Base-by-base conservation (phyloP, 345 rosid species). In the Dovyalis caffra region DNA sequence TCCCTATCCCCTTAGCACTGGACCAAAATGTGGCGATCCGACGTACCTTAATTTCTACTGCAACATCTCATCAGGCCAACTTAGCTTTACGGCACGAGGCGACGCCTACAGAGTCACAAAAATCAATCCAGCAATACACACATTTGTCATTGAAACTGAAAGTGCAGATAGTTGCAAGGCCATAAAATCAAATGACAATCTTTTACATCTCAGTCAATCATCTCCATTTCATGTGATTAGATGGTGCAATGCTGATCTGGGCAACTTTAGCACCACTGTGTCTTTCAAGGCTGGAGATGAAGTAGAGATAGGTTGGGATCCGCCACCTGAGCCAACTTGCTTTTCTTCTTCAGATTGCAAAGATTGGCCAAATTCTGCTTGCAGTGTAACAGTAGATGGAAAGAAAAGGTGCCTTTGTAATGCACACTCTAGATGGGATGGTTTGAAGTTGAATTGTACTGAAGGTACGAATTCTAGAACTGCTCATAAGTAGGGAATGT, bases 1-100 rank as follows among this genome's bases (percentile, higher is more conserved):
- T 60, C 91, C 93, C 1, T 88, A 91, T 80, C 93, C 93, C 5
- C 85, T 91, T 14, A 91, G 93, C 83, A 89, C 88, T 6, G 86
- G 86, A 68, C 69, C 81, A 16, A 82, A 79, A 33, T 91, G 93
- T 58, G 97, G 93, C 3, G 97, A 91, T 62, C 79, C 89, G 25
- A 73, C 21, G 73, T 88, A 91, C 77, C 69, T 77, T 33, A 87
- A 73, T 66, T 91, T 91, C 80, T 67, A 62, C 67, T 88, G 96
- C 83, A 84, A 88, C 76, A 66, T 66, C 64, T 72, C 88, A 1
- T 64, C 87, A 45, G 88, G 90, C 29, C 82, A 83, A 61, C 74
- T 89, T 38, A 77, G 66, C 72, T 91, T 91, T 73, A 74, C 35
- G 75, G 79, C 56, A 38, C 68, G 75, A 9, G 71, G 67, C 62